phyloP scores from a whole-genome alignment of 495 filamentous ascomycete species.

The Xylaria sp. region DNA sequence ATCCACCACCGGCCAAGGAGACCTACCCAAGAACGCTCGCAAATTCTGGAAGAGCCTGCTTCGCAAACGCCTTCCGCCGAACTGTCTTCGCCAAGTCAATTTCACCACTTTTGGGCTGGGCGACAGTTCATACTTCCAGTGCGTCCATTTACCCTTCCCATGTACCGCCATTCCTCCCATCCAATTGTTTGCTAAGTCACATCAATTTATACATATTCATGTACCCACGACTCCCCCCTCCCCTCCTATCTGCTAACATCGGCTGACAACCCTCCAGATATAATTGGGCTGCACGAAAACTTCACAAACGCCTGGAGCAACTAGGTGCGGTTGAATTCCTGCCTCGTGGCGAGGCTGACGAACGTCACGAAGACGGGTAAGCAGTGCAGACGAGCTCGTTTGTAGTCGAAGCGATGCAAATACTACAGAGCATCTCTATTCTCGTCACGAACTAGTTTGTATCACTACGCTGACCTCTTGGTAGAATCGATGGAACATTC shows the following conservation, averaged over 20 bases:
- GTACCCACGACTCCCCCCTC: neutral
- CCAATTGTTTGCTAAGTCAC: neutral
- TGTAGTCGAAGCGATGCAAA: neutral
- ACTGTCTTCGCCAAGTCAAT: constrained; percentile 67
- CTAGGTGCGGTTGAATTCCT: constrained; percentile 82
- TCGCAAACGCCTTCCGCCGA: constrained; percentile 73
- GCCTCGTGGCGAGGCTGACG: constrained; percentile 84
- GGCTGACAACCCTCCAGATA: constrained; percentile 62
- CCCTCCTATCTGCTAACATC: constrained; percentile 7
- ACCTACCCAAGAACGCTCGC: constrained; percentile 80
- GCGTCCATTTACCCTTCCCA: constrained; percentile 27
- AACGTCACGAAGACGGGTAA: constrained; percentile 91
- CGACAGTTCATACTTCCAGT: constrained; percentile 94
- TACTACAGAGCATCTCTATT: constrained; percentile 4
- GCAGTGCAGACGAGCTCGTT: constrained; percentile 33
- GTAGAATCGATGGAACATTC: constrained; percentile 78
- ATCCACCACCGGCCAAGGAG: constrained; percentile 95
- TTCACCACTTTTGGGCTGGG: constrained; percentile 92
- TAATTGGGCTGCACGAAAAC: constrained; percentile 90
- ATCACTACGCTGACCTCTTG: constrained; percentile 13
- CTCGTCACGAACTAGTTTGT: neutral
- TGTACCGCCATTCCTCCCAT: constrained; percentile 12
- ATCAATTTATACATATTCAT: neutral
- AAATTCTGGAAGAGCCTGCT: constrained; percentile 87
- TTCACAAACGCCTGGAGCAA: constrained; percentile 84